Evolutionary conservation across 1,284 basidiomycete genomes (phyloP).

Genomic region (Ustilago curta): DNA sequence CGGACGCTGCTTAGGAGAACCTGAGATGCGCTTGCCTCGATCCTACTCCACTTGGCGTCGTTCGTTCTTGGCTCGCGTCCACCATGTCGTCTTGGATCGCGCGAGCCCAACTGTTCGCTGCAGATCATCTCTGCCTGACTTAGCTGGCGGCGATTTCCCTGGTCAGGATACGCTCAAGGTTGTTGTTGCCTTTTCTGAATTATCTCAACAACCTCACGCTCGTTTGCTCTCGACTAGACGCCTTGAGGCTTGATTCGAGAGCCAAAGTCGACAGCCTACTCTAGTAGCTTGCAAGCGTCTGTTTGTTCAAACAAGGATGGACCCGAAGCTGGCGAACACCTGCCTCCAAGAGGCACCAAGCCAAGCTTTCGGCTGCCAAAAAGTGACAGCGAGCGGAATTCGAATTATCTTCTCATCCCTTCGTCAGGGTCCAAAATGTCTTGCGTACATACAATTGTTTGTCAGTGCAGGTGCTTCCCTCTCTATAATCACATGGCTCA

Average conservation of each 20-base stretch:
- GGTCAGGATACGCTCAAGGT: constrained; percentile 1
- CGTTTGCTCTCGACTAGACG: not conserved
- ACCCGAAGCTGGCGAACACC: not conserved
- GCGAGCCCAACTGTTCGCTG: too few species aligned
- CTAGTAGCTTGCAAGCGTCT: not conserved
- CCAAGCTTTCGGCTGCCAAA: not conserved
- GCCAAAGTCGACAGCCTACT: not conserved
- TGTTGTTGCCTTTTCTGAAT: not conserved
- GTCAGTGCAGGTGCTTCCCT: not conserved
- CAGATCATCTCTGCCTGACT: too few species aligned
- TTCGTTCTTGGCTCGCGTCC: too few species aligned
- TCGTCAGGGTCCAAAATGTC: constrained; percentile 8
- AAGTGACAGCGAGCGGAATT: constrained; percentile 29
- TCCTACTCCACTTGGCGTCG: too few species aligned
- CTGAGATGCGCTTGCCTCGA: too few species aligned
- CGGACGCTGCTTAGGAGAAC: too few species aligned
- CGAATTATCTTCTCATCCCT: not conserved
- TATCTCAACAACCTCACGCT: not conserved
- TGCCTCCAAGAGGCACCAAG: not conserved
- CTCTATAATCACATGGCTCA: constrained; percentile 17
- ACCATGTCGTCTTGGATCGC: too few species aligned
- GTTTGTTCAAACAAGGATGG: too few species aligned
- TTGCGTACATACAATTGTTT: not conserved
- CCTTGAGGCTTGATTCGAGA: not conserved
- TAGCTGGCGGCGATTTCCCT: not conserved